Evolutionary conservation across 352 stramenopile genomes (phyloP).

Genomic region (Phytopythium oedochilum): DNA sequence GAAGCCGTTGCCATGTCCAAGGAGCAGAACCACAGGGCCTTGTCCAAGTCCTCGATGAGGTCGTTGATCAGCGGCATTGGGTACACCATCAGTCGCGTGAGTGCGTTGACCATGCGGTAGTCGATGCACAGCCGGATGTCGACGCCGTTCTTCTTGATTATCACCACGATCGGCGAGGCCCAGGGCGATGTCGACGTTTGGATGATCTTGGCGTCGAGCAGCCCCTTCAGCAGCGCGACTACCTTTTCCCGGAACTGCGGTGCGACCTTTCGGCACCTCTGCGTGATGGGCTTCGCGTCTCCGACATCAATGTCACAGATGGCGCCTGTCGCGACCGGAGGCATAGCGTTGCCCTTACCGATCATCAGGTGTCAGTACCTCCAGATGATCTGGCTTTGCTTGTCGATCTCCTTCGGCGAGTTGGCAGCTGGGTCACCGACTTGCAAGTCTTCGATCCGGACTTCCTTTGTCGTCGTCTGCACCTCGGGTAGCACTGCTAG

Average conservation of each 20-base stretch:
- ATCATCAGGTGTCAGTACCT: constrained; percentile 11
- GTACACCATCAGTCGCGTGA: constrained; percentile 14
- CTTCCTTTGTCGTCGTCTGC: too few relatives aligned
- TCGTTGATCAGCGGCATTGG: constrained; percentile 19
- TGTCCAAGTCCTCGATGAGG: constrained; percentile 10
- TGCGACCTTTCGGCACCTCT: constrained; percentile 7
- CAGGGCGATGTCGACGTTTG: not conserved
- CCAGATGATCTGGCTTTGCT: constrained; percentile 15
- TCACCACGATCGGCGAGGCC: constrained; percentile 32
- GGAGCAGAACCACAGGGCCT: constrained; percentile 12
- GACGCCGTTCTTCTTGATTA: constrained; percentile 33
- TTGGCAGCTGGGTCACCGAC: not conserved
- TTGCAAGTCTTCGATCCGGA: too few relatives aligned
- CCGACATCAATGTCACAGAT: constrained; percentile 33
- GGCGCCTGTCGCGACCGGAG: constrained; percentile 8
- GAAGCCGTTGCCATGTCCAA: constrained; percentile 14
- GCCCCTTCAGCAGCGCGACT: constrained; percentile 20
- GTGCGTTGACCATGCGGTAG: constrained; percentile 5
- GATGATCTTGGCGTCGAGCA: constrained; percentile 15
- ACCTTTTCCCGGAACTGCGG: constrained; percentile 16
- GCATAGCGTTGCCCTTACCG: constrained; percentile 15
- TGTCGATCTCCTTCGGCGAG: constrained; percentile 12
- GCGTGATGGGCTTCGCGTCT: constrained; percentile 10
- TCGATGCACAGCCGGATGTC: constrained; percentile 28
- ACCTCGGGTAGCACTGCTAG: too few relatives aligned